phyloP scores from a whole-genome alignment of 1,284 basidiomycete species.

The Ganoderma meredithae region DNA sequence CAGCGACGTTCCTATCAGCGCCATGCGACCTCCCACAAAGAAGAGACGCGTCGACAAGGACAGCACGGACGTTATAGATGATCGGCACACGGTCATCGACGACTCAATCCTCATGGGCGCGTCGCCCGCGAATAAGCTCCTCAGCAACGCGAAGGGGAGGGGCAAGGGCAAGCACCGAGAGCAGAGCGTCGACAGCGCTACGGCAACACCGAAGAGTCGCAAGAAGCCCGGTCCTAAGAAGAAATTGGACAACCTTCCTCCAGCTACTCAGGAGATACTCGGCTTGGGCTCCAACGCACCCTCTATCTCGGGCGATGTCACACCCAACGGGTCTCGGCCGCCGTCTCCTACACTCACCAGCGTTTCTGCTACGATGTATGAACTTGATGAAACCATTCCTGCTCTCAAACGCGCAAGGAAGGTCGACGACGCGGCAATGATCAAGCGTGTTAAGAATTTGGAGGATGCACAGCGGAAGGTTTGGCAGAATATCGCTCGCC shows the following conservation, averaged over 20 bases:
- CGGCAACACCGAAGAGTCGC: constrained; percentile 47
- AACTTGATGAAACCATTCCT: constrained; percentile 72
- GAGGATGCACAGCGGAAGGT: constrained; percentile 88
- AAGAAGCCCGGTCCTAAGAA: constrained; percentile 51
- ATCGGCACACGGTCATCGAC: constrained; percentile 47
- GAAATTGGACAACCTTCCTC: constrained; percentile 52
- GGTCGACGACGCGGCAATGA: constrained; percentile 72
- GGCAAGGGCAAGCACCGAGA: constrained; percentile 53
- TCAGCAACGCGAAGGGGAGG: constrained; percentile 47
- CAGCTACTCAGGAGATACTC: constrained; percentile 55
- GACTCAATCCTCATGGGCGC: constrained; percentile 39
- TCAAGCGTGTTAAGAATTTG: constrained; percentile 75
- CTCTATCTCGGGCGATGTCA: constrained; percentile 53
- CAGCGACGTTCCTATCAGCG: constrained; percentile 54
- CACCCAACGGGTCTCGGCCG: constrained; percentile 58
- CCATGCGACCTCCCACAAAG: constrained; percentile 53
- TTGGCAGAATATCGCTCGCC: constrained; percentile 85
- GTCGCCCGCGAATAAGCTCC: constrained; percentile 38
- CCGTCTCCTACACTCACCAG: constrained; percentile 65
- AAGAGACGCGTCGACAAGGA: constrained; percentile 55
- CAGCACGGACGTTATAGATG: constrained; percentile 47
- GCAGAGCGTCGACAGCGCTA: constrained; percentile 52
- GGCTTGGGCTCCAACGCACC: constrained; percentile 61
- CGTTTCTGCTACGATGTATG: constrained; percentile 68
- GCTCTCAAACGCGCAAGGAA: constrained; percentile 77